These are phyloP conservation scores for Lachancea waltii DNA, from an alignment of 805 yeast genomes.

Conservation along the genomic window DNA sequence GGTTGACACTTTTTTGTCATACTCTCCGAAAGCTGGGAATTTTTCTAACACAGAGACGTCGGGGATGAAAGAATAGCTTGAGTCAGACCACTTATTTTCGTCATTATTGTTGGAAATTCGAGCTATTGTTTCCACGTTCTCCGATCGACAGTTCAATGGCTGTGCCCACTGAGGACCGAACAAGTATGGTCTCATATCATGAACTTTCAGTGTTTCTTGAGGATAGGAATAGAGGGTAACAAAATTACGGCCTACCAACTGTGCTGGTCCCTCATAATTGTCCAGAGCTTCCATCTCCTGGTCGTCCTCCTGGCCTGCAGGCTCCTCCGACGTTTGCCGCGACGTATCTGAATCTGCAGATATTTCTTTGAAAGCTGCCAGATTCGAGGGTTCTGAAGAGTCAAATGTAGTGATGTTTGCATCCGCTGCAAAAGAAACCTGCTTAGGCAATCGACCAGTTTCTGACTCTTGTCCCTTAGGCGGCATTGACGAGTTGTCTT, in stretches of 20 bases:
- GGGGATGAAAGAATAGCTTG: conserved; percentile 42
- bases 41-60: conserved; percentile 30
- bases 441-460: conserved; percentile 8
- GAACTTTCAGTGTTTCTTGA: conserved; percentile 10
- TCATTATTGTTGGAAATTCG: conserved; percentile 26
- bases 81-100: conserved; percentile 24
- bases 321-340: conserved; percentile 10
- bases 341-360: conserved; percentile 1
- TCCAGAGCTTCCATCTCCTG: conserved; percentile 3
- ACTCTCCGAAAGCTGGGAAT: conserved; percentile 57
- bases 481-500: background rate
- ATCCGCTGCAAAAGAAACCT: conserved; percentile 18
- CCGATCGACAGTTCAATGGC: conserved; percentile 47
- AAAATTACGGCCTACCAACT: conserved; percentile 48
- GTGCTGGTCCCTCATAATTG: conserved; percentile 62
- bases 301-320: conserved; percentile 11
- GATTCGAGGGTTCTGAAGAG: conserved; percentile 9
- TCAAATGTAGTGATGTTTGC: conserved; percentile 18
- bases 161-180: conserved; percentile 55
- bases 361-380: conserved; percentile 2
- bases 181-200: conserved; percentile 29
- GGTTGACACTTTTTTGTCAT: conserved; percentile 36
- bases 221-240: conserved; percentile 44
- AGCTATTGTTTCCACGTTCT: conserved; percentile 46
- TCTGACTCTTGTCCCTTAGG: background rate